Percentiles rank a stretch among this genome's conserved stretches.
phyloP scores from a whole-genome alignment of 1,284 basidiomycete genomes.

The Trichosporon ovoides region DNA sequence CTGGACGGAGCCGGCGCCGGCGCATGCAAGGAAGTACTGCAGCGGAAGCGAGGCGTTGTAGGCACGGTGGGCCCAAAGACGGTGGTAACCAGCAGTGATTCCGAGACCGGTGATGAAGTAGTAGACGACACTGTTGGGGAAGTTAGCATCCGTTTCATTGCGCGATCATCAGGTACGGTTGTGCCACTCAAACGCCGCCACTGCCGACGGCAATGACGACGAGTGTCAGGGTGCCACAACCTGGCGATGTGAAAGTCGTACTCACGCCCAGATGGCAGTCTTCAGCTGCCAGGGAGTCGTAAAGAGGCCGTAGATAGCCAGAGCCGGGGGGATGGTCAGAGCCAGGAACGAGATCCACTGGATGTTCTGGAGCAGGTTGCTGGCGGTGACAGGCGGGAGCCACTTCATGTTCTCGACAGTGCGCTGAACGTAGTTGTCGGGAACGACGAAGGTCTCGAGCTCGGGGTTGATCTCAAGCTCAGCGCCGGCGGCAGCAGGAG shows the following conservation, averaged over 20 bases:
- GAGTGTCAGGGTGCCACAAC: background rate
- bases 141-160: conserved; percentile 9
- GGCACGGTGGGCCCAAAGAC: conserved; percentile 84
- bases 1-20: conserved; percentile 79
- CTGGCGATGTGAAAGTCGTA: conserved; percentile 6
- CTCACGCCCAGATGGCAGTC: conserved; percentile 62
- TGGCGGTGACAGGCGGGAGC: conserved; percentile 68
- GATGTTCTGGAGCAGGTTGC: conserved; percentile 64
- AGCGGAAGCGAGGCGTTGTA: conserved; percentile 81
- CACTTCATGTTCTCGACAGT: conserved; percentile 68
- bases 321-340: conserved; percentile 64
- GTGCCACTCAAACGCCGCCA: conserved; percentile 1
- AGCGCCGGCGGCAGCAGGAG: background rate
- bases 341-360: conserved; percentile 71
- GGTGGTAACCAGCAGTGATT: conserved; percentile 71
- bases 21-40: conserved; percentile 69
- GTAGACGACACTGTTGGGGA: conserved; percentile 56
- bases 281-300: conserved; percentile 60
- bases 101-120: conserved; percentile 81
- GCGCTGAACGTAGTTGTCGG: conserved; percentile 84
- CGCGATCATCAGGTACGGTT: background rate
- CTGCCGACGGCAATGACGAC: conserved; percentile 6
- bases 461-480: conserved; percentile 16
- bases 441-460: conserved; percentile 54
- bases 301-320: conserved; percentile 64